A percentile compares a stretch with the other conserved stretches of the same genome.
Conservation (phyloP, 2,329 filamentous ascomycete genomes). For the Ceratocystis albifundus region DNA sequence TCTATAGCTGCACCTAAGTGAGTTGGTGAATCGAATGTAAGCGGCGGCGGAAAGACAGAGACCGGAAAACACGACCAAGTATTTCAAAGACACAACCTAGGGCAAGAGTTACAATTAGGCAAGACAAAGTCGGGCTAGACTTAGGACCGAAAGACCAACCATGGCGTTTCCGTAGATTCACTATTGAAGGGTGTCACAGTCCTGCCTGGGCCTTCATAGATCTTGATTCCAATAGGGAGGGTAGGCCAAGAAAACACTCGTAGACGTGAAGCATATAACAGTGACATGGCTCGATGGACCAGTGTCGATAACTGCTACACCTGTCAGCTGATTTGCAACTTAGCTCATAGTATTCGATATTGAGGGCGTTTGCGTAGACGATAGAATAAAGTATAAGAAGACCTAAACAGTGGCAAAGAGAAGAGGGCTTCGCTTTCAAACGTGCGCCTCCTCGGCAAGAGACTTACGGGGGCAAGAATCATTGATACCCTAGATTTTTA, state of each 20-base stretch:
- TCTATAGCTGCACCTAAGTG: too few relatives aligned
- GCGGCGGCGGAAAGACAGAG: conserved; percentile 32
- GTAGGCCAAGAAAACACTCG: conserved; percentile 30
- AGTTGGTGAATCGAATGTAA: too few relatives aligned
- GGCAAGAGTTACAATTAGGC: conserved; percentile 21
- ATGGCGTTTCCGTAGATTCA: conserved; percentile 40
- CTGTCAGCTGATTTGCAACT: conserved; percentile 25
- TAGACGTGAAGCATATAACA: conserved; percentile 33
- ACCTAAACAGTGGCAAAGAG: not conserved
- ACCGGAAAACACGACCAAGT: conserved; percentile 41
- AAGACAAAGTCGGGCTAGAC: not conserved
- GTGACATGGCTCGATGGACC: conserved; percentile 36
- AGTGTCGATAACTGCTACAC: conserved; percentile 36
- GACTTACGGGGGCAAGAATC: not conserved
- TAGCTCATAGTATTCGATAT: not conserved
- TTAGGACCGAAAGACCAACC: conserved; percentile 25
- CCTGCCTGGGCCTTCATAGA: conserved; percentile 36
- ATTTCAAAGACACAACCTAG: conserved; percentile 39
- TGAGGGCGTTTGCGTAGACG: not conserved
- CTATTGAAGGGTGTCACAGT: conserved; percentile 38
- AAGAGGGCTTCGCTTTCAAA: not conserved
- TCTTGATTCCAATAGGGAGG: conserved; percentile 33
- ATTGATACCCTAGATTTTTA: not conserved
- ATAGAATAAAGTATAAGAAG: not conserved
- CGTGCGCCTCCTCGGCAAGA: not conserved